phyloP scores from a whole-genome alignment of 2,329 filamentous ascomycete genomes.

The Monilinia fructigena region DNA sequence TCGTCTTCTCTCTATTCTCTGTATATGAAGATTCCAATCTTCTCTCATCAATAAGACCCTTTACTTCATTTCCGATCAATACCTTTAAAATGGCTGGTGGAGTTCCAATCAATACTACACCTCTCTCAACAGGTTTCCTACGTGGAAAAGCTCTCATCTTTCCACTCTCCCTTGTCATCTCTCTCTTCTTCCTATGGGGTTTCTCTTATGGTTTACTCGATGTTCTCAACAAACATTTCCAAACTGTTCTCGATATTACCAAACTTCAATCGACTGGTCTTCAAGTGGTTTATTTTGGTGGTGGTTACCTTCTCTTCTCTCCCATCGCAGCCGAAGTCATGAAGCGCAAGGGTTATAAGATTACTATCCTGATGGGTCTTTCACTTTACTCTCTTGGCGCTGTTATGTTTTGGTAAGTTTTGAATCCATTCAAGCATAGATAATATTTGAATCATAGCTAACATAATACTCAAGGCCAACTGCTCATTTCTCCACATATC shows the following conservation, averaged over 20 bases:
- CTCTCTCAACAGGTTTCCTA: constrained; percentile 43
- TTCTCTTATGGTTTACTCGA: constrained; percentile 85
- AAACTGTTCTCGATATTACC: constrained; percentile 58
- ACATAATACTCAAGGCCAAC: constrained; percentile 75
- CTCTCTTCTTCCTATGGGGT: constrained; percentile 85
- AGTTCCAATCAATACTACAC: constrained; percentile 42
- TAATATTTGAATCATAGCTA: neutral
- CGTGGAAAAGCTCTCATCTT: constrained; percentile 46
- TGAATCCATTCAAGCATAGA: neutral
- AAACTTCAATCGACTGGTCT: constrained; percentile 64
- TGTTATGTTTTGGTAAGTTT: constrained; percentile 34
- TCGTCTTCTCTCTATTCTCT: neutral
- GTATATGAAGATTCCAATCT: neutral
- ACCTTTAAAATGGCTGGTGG: constrained; percentile 44
- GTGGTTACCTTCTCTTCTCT: constrained; percentile 65
- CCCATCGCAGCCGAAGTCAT: constrained; percentile 70
- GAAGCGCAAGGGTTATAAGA: constrained; percentile 72
- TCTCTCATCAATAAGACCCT: neutral
- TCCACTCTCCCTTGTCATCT: constrained; percentile 60
- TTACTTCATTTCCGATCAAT: neutral
- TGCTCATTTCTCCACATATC: constrained; percentile 61
- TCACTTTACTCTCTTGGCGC: constrained; percentile 72
- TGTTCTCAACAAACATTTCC: constrained; percentile 72
- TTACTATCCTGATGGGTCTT: constrained; percentile 74
- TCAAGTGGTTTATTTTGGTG: constrained; percentile 70